These are phyloP conservation scores for Yarrowia sp. DNA, from an alignment of 805 yeast species.

Conservation along the genomic window DNA sequence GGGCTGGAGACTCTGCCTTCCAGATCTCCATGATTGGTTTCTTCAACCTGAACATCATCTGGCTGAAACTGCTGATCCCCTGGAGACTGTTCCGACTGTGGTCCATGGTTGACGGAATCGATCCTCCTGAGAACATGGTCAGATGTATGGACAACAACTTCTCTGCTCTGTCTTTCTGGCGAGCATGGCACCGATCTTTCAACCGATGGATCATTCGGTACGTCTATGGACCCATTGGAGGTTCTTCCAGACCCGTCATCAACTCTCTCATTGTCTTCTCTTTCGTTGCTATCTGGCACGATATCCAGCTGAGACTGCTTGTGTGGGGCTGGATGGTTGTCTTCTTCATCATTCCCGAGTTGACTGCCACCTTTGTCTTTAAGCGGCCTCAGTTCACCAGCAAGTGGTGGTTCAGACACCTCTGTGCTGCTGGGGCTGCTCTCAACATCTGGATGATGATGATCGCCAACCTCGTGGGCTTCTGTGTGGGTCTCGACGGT, in stretches of 20 bases:
- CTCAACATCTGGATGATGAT: constrained; percentile 96
- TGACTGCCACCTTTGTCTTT: constrained; percentile 60
- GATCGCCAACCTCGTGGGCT: constrained; percentile 93
- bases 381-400: constrained; percentile 46
- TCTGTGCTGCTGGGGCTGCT: constrained; percentile 88
- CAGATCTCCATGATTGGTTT: constrained; percentile 94
- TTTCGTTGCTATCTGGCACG: constrained; percentile 98
- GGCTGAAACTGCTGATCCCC: constrained; percentile 91
- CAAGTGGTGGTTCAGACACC: constrained; percentile 64
- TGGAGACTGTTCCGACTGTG: constrained; percentile 96
- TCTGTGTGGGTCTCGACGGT: constrained; percentile 92
- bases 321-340: constrained; percentile 98
- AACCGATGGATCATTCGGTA: constrained; percentile 90
- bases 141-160: constrained; percentile 94
- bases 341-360: constrained; percentile 84
- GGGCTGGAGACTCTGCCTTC: constrained; percentile 88
- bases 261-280: constrained; percentile 87
- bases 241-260: constrained; percentile 70
- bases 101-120: constrained; percentile 90
- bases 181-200: constrained; percentile 97
- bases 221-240: constrained; percentile 91
- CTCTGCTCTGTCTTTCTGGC: constrained; percentile 95
- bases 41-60: constrained; percentile 86
- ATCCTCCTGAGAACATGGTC: constrained; percentile 97
- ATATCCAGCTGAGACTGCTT: constrained; percentile 81